Evolutionary conservation across 441 rosid genomes (phyloP).

Genomic region (Gossypium lobatum): DNA sequence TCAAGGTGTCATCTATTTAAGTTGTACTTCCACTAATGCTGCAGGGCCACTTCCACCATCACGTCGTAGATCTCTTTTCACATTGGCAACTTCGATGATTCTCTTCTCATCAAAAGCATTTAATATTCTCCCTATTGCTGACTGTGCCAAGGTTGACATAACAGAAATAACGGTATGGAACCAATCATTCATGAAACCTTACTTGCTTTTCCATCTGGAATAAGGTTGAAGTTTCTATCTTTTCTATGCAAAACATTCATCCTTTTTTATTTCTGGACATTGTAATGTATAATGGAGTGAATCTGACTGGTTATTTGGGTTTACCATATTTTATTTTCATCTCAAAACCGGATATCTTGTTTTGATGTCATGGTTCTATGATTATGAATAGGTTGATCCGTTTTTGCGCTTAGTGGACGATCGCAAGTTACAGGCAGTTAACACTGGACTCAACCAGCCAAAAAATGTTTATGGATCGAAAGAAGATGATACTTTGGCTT

Average conservation of each 20-base stretch:
- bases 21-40: slow-evolving; percentile 15
- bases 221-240: slow-evolving; percentile 7
- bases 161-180: slow-evolving; percentile 52
- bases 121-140: slow-evolving; percentile 50
- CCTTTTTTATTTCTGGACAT: background rate
- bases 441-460: slow-evolving; percentile 24
- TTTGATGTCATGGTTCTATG: slow-evolving; percentile 17
- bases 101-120: slow-evolving; percentile 78
- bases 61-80: slow-evolving; percentile 71
- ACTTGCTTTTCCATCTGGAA: slow-evolving; percentile 6
- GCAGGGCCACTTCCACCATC: slow-evolving; percentile 79
- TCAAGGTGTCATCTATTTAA: slow-evolving; percentile 10
- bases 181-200: slow-evolving; percentile 10
- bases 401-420: slow-evolving; percentile 72
- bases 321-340: background rate
- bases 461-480: slow-evolving; percentile 52
- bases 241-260: background rate
- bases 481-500: slow-evolving; percentile 75
- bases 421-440: slow-evolving; percentile 60
- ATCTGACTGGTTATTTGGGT: background rate
- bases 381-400: slow-evolving; percentile 66
- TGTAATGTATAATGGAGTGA: background rate
- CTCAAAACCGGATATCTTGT: background rate
- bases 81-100: slow-evolving; percentile 79
- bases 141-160: slow-evolving; percentile 44